Evolutionary conservation across 2,329 filamentous ascomycete species (phyloP), one percentile per base, ranked within the genome.

Genomic region (Trichoderma endophyticum): DNA sequence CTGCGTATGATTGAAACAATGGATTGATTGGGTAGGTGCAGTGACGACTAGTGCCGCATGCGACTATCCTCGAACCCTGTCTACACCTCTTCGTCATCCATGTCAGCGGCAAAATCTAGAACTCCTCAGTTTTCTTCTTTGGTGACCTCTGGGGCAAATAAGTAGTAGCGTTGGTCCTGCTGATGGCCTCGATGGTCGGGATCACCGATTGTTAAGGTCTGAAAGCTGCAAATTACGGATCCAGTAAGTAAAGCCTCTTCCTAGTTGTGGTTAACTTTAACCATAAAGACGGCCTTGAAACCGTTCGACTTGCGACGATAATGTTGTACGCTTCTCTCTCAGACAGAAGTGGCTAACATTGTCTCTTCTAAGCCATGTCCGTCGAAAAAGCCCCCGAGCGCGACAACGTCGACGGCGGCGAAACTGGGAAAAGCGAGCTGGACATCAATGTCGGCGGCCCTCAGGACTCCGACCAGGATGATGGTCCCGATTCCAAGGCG

Each of bases 401-500:
- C 56, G 69, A n/a, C 32, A 51, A 72, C 21, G 30, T 71, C 21
- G 62, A 54, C 71, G 72, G 68, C 18, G 64, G 60, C 12, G 71
- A 72, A 30, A 32, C 39, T 30, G 57, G 60, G 18, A 62, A 60
- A 11, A 26, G 39, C 18, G 15, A 62, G 39, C 43, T 15, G 5
- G 51, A 28, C 34, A 11, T 24, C 48, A 24, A 32, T 30, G 43
- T 60, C 43, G 63, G 51, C 32, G 32, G 57, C 21, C 48, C 43
- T n/a, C 43, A 66, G 15, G 61, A 66, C 56, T 71, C 71, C 9
- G 72, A 72, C 7, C 59, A 51, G 51, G 73, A 75, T 21, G 73
- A 75, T 57, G 64, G 70, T 15, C 26, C 75, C 43, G 72, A 76
- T 56, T 60, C 71, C 24, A 72, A 76, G 26, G 76, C 76, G 30